Base-by-base conservation (phyloP, 2,329 filamentous ascomycete genomes). In the Arthroderma sp. region DNA sequence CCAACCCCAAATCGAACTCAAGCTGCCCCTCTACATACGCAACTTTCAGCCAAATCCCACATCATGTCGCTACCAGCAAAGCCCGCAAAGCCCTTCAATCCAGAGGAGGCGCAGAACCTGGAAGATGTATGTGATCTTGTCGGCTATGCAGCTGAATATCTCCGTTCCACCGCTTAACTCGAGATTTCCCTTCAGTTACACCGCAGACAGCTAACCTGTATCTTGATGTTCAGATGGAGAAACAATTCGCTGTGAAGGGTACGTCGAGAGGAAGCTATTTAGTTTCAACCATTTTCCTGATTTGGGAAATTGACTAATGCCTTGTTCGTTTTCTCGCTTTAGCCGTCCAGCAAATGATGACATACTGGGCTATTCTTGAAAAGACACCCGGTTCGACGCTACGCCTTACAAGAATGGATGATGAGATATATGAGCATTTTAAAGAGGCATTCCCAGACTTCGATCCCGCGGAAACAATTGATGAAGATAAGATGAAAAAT, bases 201-300 rank as follows among this genome's bases (percentile, higher is more conserved):
- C 2, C 32, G 29, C 40, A 43, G 44, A 48, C 46, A 49, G 60
- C 15, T 22, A 22, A 22, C 15, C 15, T 22, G 15, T 22, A 22
- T 22, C 15, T 22, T 22, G 15, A 22, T 22, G 15, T 40, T 36
- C 53, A 94, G 85, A 95, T 98, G 63, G 91, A 98, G 76, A 94
- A 95, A 75, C 91, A 96, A 66, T 98, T 98, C 59, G 91, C 91
- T 29, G 91, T 98, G 57, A 96, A 96, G 73, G 83, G 84, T 86
- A 58, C 38, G 55, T n/a, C 11, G 30, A 37, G 7, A 37, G 28
- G 6, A 9, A 3, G 32, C 40, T 9, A 7, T 10, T 10, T 46
- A 22, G 11, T 29, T 7, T 42, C 6, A 10, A 38, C 15, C 15
- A 22, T 22, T 34, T 11, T 11, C 3, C 32, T 11, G 32, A 2